Conservation (phyloP, 139 green algal genomes). For the Chlorella sp. region DNA sequence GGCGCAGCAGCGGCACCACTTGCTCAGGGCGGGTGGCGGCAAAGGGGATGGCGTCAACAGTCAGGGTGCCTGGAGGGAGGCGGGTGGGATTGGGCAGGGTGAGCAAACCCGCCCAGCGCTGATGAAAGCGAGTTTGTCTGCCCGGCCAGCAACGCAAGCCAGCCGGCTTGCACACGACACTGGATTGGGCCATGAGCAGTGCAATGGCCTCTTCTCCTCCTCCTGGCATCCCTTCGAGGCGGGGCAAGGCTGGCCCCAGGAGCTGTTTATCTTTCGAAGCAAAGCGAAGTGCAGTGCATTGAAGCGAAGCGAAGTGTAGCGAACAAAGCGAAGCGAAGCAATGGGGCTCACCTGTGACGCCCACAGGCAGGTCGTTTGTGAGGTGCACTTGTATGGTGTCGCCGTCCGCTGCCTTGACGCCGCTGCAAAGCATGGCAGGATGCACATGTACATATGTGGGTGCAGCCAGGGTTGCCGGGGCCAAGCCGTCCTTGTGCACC, state of each 20-base stretch:
- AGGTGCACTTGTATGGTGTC: conserved; percentile 17
- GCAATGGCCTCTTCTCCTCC: too few species aligned
- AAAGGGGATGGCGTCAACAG: conserved; percentile 11
- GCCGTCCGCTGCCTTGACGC: not conserved
- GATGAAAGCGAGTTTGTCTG: too few species aligned
- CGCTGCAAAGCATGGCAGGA: not conserved
- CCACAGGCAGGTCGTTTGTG: conserved; percentile 43
- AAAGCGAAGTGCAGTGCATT: not conserved
- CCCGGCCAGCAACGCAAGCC: too few species aligned
- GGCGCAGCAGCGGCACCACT: not conserved
- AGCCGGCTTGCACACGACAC: too few species aligned
- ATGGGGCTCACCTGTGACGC: not conserved
- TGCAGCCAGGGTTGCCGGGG: too few species aligned
- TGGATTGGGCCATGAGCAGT: too few species aligned
- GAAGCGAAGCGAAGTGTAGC: not conserved
- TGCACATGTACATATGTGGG: too few species aligned
- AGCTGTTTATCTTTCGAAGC: too few species aligned
- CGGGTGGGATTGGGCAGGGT: not conserved
- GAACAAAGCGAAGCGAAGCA: not conserved
- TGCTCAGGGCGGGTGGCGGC: conserved; percentile 1
- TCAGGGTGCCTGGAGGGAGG: conserved; percentile 7
- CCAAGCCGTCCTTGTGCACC: too few species aligned
- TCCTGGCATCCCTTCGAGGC: too few species aligned
- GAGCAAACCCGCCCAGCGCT: too few species aligned
- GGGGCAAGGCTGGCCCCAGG: too few species aligned